Percentiles rank a stretch among this genome's conserved stretches.
Evolutionary conservation across 176 grass and related monocot genomes (phyloP).

Genomic region (Dactylis glomerata): DNA sequence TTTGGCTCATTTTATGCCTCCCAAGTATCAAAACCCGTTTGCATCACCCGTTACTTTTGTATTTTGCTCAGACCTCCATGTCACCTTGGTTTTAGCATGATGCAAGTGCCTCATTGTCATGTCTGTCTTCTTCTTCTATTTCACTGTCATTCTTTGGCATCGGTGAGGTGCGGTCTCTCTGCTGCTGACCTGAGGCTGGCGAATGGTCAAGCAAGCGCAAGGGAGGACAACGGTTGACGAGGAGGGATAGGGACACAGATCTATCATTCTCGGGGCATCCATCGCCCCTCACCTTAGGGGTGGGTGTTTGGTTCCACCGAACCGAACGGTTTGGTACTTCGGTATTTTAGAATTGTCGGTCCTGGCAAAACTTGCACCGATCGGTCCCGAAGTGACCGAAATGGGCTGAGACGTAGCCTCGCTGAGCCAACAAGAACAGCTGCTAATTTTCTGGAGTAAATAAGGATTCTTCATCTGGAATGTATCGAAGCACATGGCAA

Average conservation of each 20-base stretch:
- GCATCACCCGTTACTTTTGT: background rate
- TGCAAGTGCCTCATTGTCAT: background rate
- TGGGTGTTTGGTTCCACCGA: background rate
- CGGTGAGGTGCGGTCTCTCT: background rate
- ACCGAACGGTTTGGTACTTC: too few relatives aligned
- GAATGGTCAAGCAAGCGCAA: background rate
- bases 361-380: too few relatives aligned
- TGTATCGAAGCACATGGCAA: too few relatives aligned
- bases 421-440: too few relatives aligned
- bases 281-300: background rate
- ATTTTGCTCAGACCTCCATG: background rate
- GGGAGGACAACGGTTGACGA: background rate
- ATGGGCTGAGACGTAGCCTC: too few relatives aligned
- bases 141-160: background rate
- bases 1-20: background rate
- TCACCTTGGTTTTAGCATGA: background rate
- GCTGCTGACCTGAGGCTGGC: background rate
- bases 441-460: too few relatives aligned
- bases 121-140: background rate
- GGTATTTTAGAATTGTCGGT: too few relatives aligned
- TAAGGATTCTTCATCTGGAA: too few relatives aligned
- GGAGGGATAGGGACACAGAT: background rate
- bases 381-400: too few relatives aligned
- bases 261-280: background rate
- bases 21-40: background rate